Evolutionary conservation across 2,329 filamentous ascomycete genomes (phyloP).

Genomic region (Colletotrichum truncatum): DNA sequence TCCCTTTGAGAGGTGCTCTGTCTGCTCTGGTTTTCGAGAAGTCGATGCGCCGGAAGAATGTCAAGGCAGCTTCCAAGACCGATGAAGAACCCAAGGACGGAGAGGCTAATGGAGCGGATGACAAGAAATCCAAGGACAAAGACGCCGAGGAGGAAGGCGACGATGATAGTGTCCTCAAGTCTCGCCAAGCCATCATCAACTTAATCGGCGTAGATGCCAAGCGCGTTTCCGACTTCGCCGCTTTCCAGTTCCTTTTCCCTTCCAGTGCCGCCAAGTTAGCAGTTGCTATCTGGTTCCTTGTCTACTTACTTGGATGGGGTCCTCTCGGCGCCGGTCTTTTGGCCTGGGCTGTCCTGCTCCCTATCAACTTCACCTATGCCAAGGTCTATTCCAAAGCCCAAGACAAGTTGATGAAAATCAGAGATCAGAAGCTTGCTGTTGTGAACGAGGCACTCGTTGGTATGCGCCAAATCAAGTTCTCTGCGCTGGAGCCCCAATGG

Average conservation of each 20-base stretch:
- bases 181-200: constrained; percentile 78
- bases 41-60: constrained; percentile 79
- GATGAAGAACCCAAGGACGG: constrained; percentile 40
- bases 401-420: constrained; percentile 76
- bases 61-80: constrained; percentile 68
- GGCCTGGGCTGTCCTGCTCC: constrained; percentile 71
- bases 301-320: constrained; percentile 77
- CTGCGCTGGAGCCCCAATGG: constrained; percentile 80
- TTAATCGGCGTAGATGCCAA: constrained; percentile 80
- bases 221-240: constrained; percentile 74
- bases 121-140: constrained; percentile 54
- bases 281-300: constrained; percentile 72
- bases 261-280: constrained; percentile 70
- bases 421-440: constrained; percentile 79
- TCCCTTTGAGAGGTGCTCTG: constrained; percentile 76
- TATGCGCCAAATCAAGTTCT: constrained; percentile 87
- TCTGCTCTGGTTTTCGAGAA: constrained; percentile 81
- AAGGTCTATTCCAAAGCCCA: constrained; percentile 72
- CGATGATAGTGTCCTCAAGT: constrained; percentile 46
- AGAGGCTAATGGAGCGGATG: constrained; percentile 39
- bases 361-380: constrained; percentile 74
- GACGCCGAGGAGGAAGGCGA: constrained; percentile 59
- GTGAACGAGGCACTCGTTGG: constrained; percentile 81
- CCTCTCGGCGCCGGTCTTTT: constrained; percentile 72
- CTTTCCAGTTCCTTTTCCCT: constrained; percentile 72